These are phyloP conservation scores for Dendrobium catenatum DNA, from an alignment of 106 monocot species.

Conservation along the genomic window DNA sequence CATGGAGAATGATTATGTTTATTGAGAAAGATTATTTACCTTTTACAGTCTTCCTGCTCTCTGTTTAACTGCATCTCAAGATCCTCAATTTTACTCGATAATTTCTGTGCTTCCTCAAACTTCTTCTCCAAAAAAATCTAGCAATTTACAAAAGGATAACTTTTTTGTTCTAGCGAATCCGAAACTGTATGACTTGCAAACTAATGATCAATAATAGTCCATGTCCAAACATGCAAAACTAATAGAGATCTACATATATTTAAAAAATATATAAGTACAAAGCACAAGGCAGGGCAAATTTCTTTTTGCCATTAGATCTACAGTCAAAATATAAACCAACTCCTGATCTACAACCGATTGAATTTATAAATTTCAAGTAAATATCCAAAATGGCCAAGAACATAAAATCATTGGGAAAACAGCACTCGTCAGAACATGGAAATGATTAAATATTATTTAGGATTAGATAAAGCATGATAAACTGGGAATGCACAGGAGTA, in stretches of 20 bases:
- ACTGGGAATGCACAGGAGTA: background rate
- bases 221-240: background rate
- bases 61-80: constrained; percentile 49
- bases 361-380: background rate
- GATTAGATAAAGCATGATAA: background rate
- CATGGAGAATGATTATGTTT: background rate
- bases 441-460: background rate
- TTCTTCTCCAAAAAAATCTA: constrained; percentile 52
- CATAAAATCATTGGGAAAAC: background rate
- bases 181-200: background rate
- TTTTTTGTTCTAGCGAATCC: background rate
- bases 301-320: background rate
- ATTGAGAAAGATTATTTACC: constrained; percentile 18
- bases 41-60: constrained; percentile 62
- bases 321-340: background rate
- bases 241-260: background rate
- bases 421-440: background rate
- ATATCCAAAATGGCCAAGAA: background rate
- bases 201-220: constrained; percentile 1
- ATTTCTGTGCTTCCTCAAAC: constrained; percentile 33
- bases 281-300: background rate
- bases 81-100: constrained; percentile 41
- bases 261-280: background rate
- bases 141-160: background rate
- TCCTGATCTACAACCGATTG: background rate